Conservation (phyloP, 1,284 basidiomycete species). For the Athelia psychrophila region DNA sequence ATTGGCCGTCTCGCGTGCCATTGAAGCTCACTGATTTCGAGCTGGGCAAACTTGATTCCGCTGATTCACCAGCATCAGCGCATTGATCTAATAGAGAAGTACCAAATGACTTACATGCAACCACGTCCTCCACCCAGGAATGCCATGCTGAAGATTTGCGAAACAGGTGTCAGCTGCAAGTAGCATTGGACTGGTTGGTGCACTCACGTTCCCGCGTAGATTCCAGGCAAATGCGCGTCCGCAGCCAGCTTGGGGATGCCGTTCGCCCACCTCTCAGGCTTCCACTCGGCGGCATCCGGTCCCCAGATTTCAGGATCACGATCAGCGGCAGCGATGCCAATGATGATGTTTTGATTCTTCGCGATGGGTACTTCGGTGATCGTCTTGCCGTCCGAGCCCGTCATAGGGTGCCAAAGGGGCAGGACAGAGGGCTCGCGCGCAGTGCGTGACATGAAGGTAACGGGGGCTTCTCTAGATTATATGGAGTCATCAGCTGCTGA, state of each 20-base stretch:
- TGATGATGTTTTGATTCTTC: constrained; percentile 21
- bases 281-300: constrained; percentile 16
- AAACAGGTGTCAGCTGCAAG: too few species aligned
- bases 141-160: too few species aligned
- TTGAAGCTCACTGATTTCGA: constrained; percentile 28
- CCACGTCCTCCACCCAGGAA: constrained; percentile 31
- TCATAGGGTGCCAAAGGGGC: constrained; percentile 19
- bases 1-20: neutral
- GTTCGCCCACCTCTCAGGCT: constrained; percentile 13
- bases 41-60: constrained; percentile 31
- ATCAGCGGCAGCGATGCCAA: constrained; percentile 20
- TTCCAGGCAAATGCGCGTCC: constrained; percentile 27
- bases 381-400: constrained; percentile 17
- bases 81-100: neutral
- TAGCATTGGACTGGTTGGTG: too few species aligned
- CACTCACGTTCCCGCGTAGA: constrained; percentile 35
- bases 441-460: constrained; percentile 2
- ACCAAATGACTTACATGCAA: constrained; percentile 27
- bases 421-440: constrained; percentile 16
- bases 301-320: constrained; percentile 15
- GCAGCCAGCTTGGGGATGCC: constrained; percentile 12
- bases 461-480: constrained; percentile 3
- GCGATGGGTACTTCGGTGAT: constrained; percentile 18
- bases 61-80: constrained; percentile 11
- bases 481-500: neutral